A percentile compares a stretch with the other conserved stretches of the same genome.
Evolutionary conservation across 2,329 filamentous ascomycete genomes (phyloP).

Genomic region (Bipolaris sorokiniana): DNA sequence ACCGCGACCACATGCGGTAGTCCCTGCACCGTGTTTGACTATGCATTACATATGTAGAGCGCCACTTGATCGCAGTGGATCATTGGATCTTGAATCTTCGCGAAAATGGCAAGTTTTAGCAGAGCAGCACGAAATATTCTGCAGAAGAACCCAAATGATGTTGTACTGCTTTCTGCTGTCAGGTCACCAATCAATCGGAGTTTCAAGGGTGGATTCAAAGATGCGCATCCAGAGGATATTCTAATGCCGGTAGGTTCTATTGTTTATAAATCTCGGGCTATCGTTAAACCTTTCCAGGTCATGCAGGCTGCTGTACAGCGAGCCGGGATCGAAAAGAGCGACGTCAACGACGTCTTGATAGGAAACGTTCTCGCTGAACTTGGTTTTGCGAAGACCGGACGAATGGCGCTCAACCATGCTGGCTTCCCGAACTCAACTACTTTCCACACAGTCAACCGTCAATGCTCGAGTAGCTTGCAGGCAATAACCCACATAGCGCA

Average conservation of each 20-base stretch:
- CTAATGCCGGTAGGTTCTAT: slow-evolving; percentile 61
- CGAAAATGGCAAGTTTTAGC: slow-evolving; percentile 39
- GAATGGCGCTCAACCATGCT: slow-evolving; percentile 84
- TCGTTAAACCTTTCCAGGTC: slow-evolving; percentile 61
- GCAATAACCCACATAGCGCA: slow-evolving; percentile 93
- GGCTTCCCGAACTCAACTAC: slow-evolving; percentile 89
- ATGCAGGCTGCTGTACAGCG: slow-evolving; percentile 64
- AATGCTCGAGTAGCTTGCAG: slow-evolving; percentile 96
- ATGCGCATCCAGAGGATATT: slow-evolving; percentile 86
- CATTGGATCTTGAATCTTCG: neutral
- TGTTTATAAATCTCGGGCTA: slow-evolving; percentile 70
- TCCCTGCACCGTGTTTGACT: slow-evolving; percentile 18
- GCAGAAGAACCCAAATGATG: slow-evolving; percentile 87
- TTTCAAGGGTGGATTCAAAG: slow-evolving; percentile 92
- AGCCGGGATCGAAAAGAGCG: slow-evolving; percentile 31
- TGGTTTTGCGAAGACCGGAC: slow-evolving; percentile 87
- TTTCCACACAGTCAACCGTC: slow-evolving; percentile 85
- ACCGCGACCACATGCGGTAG: slow-evolving; percentile 29
- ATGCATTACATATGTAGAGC: slow-evolving; percentile 15
- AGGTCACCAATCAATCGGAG: slow-evolving; percentile 88
- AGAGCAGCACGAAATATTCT: slow-evolving; percentile 64
- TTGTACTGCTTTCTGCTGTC: slow-evolving; percentile 89
- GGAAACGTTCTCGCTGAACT: slow-evolving; percentile 82
- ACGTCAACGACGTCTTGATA: slow-evolving; percentile 42
- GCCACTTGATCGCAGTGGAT: slow-evolving; percentile 4